These are phyloP conservation scores for Solanum virginianum DNA, from an alignment of 257 asterid species.

Conservation along the genomic window DNA sequence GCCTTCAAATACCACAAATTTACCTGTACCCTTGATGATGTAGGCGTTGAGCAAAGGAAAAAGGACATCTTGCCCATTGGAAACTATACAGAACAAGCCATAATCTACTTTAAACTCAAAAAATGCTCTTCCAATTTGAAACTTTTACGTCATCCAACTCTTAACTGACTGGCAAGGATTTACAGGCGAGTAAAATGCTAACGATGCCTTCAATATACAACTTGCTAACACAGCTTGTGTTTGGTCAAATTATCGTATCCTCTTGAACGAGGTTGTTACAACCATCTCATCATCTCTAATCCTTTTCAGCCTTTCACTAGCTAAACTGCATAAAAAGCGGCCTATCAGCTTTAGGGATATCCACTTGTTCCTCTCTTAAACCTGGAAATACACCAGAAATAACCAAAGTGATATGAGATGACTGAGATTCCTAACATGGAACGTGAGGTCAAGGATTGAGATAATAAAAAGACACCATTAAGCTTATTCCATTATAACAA, in stretches of 20 bases:
- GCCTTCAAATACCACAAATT: background rate
- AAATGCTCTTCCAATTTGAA: background rate
- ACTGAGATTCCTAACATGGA: background rate
- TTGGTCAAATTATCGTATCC: conserved; percentile 7
- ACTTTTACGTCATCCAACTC: background rate
- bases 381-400: conserved; percentile 9
- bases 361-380: conserved; percentile 3
- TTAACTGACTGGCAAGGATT: background rate
- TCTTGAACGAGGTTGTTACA: conserved; percentile 29
- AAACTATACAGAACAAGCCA: background rate
- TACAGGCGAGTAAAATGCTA: background rate
- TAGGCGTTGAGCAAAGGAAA: background rate
- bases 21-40: background rate
- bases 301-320: conserved; percentile 22
- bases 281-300: conserved; percentile 34
- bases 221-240: background rate
- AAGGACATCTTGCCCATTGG: background rate
- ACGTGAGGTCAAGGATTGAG: background rate
- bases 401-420: background rate
- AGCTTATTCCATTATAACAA: background rate
- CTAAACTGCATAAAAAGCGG: conserved; percentile 20
- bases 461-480: background rate
- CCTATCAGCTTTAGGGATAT: background rate
- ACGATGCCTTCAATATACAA: background rate
- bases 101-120: background rate